These are phyloP conservation scores for Heritiera littoralis DNA, from an alignment of 345 rosid species.

Conservation along the genomic window DNA sequence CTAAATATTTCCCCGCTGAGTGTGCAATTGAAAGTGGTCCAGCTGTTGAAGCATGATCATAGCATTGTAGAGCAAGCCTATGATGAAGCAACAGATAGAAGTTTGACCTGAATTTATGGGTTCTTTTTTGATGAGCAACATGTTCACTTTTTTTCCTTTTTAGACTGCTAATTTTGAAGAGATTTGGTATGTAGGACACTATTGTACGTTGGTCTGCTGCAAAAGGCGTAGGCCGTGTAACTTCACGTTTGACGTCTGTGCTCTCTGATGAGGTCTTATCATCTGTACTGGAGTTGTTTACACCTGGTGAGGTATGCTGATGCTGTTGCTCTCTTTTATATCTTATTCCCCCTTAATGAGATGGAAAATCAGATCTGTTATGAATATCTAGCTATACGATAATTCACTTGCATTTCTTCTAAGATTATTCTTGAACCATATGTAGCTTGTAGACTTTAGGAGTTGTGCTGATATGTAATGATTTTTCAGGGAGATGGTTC, in stretches of 20 bases:
- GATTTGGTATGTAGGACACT: slow-evolving; percentile 64
- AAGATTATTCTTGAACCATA: background rate
- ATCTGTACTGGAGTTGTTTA: slow-evolving; percentile 84
- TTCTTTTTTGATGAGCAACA: background rate
- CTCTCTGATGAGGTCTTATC: slow-evolving; percentile 89
- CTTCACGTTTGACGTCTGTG: slow-evolving; percentile 76
- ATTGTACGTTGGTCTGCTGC: slow-evolving; percentile 99
- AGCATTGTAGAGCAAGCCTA: slow-evolving; percentile 3
- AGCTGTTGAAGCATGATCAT: background rate
- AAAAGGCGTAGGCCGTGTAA: slow-evolving; percentile 90
- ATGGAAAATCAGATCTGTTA: slow-evolving; percentile 12
- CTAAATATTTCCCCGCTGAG: background rate
- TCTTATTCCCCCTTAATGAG: slow-evolving; percentile 12
- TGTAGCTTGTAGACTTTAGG: slow-evolving; percentile 15
- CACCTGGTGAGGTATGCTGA: slow-evolving; percentile 77
- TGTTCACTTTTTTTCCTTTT: background rate
- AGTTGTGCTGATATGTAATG: slow-evolving; percentile 28
- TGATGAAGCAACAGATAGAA: background rate
- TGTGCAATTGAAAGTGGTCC: background rate
- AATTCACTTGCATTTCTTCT: background rate
- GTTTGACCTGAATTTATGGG: slow-evolving; percentile 13
- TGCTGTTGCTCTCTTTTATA: slow-evolving; percentile 13
- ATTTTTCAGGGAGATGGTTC: slow-evolving; percentile 93
- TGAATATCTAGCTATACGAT: background rate
- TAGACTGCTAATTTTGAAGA: slow-evolving; percentile 23